Evolutionary conservation across 495 filamentous ascomycete genomes (phyloP).

Genomic region (Xylaria castorea): DNA sequence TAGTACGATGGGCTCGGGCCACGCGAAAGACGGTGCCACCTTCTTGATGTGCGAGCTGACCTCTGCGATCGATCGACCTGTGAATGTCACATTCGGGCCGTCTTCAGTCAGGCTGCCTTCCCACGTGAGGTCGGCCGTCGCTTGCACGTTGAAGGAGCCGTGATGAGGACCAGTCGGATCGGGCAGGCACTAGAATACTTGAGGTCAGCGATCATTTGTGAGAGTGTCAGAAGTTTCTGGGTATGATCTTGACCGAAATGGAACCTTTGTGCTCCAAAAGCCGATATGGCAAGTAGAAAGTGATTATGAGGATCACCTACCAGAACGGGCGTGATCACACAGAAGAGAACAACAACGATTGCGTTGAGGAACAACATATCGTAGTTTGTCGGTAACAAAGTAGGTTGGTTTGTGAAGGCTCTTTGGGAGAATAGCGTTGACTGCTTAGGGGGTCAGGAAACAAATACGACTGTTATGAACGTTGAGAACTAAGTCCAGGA

Average conservation of each 20-base stretch:
- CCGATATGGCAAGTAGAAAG: background rate
- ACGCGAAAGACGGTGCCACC: background rate
- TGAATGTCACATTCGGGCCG: slow-evolving; percentile 13
- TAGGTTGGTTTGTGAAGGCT: background rate
- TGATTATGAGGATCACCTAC: background rate
- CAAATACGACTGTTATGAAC: background rate
- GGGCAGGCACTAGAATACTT: background rate
- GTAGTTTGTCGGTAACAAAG: background rate
- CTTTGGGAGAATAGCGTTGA: background rate
- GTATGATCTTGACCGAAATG: background rate
- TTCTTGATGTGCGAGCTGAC: background rate
- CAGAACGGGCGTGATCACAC: background rate
- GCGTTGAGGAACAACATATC: slow-evolving; percentile 3
- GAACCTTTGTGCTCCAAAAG: background rate
- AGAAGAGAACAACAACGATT: background rate
- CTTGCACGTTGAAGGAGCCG: background rate
- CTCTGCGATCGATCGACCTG: slow-evolving; percentile 8
- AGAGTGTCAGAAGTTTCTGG: background rate
- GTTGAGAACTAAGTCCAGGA: background rate
- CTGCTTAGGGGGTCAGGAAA: background rate
- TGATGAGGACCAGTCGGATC: background rate
- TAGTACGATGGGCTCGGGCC: background rate
- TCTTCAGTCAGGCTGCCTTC: slow-evolving; percentile 12
- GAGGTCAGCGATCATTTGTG: background rate
- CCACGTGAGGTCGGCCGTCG: slow-evolving; percentile 2